Percentiles rank a stretch among this genome's conserved stretches.
phyloP scores from a whole-genome alignment of 768 basidiomycete species.

The Pleurotus giganteus region DNA sequence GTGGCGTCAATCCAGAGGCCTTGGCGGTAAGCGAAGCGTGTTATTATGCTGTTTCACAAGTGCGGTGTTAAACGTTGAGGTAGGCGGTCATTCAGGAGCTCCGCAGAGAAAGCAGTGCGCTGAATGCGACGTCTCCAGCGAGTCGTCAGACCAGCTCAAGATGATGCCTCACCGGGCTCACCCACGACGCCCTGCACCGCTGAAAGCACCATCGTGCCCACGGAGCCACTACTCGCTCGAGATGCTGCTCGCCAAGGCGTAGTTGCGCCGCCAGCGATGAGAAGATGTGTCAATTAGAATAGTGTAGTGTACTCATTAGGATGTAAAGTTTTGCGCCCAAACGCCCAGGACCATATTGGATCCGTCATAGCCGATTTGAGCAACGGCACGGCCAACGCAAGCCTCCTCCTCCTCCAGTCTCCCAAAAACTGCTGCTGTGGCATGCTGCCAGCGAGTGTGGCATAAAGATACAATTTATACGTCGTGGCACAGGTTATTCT shows the following conservation, averaged over 20 bases:
- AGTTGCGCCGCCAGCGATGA: not conserved
- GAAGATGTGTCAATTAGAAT: not conserved
- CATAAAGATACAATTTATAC: not conserved
- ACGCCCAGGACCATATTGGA: not conserved
- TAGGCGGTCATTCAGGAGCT: slow-evolving; percentile 87
- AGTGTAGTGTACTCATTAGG: not conserved
- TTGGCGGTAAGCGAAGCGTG: slow-evolving; percentile 60
- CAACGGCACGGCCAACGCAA: not conserved
- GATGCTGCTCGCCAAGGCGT: too few relatives aligned
- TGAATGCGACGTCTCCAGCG: slow-evolving; percentile 25
- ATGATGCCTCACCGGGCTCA: too few relatives aligned
- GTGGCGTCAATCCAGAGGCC: slow-evolving; percentile 89
- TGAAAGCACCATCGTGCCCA: not conserved
- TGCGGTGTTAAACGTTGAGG: not conserved
- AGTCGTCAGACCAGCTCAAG: not conserved
- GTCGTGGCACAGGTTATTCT: not conserved
- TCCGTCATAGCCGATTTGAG: not conserved
- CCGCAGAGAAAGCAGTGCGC: slow-evolving; percentile 58
- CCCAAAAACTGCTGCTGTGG: not conserved
- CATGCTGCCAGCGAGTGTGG: not conserved
- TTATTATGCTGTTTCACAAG: not conserved
- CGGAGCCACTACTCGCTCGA: too few relatives aligned
- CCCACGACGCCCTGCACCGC: too few relatives aligned
- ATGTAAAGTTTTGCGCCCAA: not conserved
- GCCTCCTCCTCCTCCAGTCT: not conserved